A percentile compares a stretch with the other conserved stretches of the same genome.
These are phyloP conservation scores for Eucalyptus marginata DNA, from an alignment of 345 rosid species.

Conservation along the genomic window DNA sequence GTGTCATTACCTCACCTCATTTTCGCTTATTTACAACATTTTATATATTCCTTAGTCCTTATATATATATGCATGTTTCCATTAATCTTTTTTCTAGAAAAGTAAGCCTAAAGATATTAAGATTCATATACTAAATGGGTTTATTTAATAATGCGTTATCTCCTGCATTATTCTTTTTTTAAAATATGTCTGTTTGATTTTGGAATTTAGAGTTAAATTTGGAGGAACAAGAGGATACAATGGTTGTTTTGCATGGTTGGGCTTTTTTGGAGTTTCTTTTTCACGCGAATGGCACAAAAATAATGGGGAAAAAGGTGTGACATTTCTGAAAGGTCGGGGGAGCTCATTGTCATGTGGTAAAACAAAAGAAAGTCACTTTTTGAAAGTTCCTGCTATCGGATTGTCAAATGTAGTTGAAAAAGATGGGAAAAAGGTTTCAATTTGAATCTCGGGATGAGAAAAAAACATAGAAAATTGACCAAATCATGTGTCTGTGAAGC, in stretches of 20 bases:
- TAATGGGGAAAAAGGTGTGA: background rate
- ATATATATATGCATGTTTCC: background rate
- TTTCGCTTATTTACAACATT: background rate
- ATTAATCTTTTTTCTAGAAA: background rate
- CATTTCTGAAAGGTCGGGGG: background rate
- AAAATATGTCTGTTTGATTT: background rate
- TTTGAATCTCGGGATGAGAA: background rate
- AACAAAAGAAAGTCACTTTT: background rate
- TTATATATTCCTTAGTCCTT: background rate
- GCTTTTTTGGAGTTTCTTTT: background rate
- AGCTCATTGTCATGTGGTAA: background rate
- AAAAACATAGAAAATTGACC: background rate
- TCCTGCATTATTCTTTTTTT: background rate
- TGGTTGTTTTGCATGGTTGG: background rate
- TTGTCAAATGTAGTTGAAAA: background rate
- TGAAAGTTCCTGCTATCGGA: background rate
- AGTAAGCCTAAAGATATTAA: background rate
- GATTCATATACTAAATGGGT: background rate
- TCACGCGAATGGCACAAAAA: background rate
- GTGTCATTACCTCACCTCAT: background rate
- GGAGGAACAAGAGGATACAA: background rate
- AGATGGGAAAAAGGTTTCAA: background rate
- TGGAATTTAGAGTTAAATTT: background rate
- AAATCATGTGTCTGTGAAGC: background rate
- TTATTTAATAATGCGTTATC: background rate